Conservation (phyloP, 495 filamentous ascomycete species). For the Glarea lozoyensis region DNA sequence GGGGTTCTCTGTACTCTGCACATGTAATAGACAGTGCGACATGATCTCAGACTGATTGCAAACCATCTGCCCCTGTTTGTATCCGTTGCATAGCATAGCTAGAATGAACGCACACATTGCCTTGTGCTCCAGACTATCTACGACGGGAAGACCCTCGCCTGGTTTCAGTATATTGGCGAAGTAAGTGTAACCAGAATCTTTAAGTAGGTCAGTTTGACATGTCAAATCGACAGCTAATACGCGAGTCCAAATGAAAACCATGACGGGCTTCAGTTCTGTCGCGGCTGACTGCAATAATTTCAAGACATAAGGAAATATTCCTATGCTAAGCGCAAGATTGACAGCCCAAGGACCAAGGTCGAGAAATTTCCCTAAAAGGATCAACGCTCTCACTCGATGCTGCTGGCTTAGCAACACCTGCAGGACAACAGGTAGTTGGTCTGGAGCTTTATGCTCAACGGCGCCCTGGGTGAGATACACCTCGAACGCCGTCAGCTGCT, state of each 20-base stretch:
- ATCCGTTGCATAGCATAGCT: slow-evolving; percentile 91
- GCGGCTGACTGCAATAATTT: slow-evolving; percentile 94
- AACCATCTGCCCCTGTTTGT: slow-evolving; percentile 80
- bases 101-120: slow-evolving; percentile 99
- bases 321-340: slow-evolving; percentile 89
- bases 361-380: slow-evolving; percentile 86
- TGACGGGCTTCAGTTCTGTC: slow-evolving; percentile 89
- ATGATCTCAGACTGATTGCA: slow-evolving; percentile 81
- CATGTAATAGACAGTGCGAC: slow-evolving; percentile 68
- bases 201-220: slow-evolving; percentile 85
- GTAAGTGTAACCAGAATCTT: slow-evolving; percentile 94
- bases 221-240: slow-evolving; percentile 92
- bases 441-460: slow-evolving; percentile 73
- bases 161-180: slow-evolving; percentile 88
- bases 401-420: slow-evolving; percentile 95
- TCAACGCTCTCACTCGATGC: slow-evolving; percentile 84
- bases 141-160: slow-evolving; percentile 67
- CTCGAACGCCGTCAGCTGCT: slow-evolving; percentile 96
- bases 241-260: slow-evolving; percentile 99
- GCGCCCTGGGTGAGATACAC: slow-evolving; percentile 89
- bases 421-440: slow-evolving; percentile 91
- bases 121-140: slow-evolving; percentile 83
- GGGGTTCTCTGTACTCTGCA: slow-evolving; percentile 78
- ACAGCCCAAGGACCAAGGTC: slow-evolving; percentile 98
- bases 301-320: slow-evolving; percentile 96